Conservation (phyloP, 2,329 filamentous ascomycete species). For the Trichoderma semiorbis region DNA sequence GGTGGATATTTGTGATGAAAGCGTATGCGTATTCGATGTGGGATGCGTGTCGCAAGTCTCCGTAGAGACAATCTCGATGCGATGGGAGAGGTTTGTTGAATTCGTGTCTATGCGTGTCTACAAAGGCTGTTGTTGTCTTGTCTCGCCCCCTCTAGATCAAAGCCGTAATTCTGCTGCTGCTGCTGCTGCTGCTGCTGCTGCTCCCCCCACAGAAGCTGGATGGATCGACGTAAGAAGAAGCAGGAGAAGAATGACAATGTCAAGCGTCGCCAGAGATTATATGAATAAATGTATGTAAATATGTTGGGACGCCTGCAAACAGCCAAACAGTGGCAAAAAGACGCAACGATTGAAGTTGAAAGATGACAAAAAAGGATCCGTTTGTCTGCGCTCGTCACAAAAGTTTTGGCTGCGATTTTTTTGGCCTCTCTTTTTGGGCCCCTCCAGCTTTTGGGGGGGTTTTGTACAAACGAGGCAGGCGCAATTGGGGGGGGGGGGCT, state of each 20-base stretch:
- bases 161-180: background rate
- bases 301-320: background rate
- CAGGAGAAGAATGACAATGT: background rate
- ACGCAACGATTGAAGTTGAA: background rate
- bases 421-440: background rate
- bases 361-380: background rate
- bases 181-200: background rate
- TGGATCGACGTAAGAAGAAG: background rate
- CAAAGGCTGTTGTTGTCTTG: background rate
- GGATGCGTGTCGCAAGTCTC: background rate
- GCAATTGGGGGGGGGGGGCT: background rate
- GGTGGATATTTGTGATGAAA: background rate
- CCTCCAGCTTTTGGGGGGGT: slow-evolving; percentile 3
- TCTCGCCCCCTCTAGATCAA: background rate
- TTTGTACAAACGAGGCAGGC: slow-evolving; percentile 13
- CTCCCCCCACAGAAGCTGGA: background rate
- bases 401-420: slow-evolving; percentile 1
- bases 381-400: background rate
- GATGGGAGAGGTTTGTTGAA: background rate
- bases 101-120: background rate
- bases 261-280: background rate
- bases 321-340: background rate
- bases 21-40: background rate
- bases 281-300: background rate
- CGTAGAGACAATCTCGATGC: background rate